Base-by-base conservation (phyloP, 176 grass and related monocot species). In the Oryza punctata region DNA sequence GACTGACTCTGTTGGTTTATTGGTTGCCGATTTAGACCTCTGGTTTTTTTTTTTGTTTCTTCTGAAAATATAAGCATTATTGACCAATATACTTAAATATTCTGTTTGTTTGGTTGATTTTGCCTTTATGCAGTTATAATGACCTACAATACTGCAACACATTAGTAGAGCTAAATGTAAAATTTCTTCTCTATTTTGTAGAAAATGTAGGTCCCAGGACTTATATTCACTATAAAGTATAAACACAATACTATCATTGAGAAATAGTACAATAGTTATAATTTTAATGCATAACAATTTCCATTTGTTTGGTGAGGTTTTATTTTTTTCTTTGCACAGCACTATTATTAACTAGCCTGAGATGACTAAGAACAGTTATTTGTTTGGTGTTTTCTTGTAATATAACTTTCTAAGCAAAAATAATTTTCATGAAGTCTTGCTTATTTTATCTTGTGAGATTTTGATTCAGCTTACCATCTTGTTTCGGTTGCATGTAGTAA, bases 391-490 rank as follows among this genome's bases (percentile, higher is more conserved):
- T 43, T 85, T 37, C 5, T 77, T 29, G 71, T 84, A 19, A 57
- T 21, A 18, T 21, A n/a, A n/a, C 16, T 57, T 57, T 78, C 30
- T 50, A 69, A 19, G 44, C 67, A 59, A 67, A 52, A 57, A 21
- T 57, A 57, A 57, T 21, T 57, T 57, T 57, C 19, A 57, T 57
- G 52, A 6, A 57, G 52, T 57, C 15, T 57, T 57, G 12, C 84
- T 29, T 59, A 67, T 38, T 30, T 80, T 78, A 76, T 79, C 32
- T 67, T 47, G 14, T 73, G 15, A 82, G 24, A 54, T 83, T 49
- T 29, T 52, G 23, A 45, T 73, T 89, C 50, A 25, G 28, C 32
- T 81, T 46, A 25, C 32, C 18, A 52, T 88, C 5, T 65, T 88
- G 16, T 77, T 83, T 67, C 7, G 23, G 30, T 84, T 84, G 26